Base-by-base conservation (phyloP, 441 rosid species). In the Croton laevigatus region DNA sequence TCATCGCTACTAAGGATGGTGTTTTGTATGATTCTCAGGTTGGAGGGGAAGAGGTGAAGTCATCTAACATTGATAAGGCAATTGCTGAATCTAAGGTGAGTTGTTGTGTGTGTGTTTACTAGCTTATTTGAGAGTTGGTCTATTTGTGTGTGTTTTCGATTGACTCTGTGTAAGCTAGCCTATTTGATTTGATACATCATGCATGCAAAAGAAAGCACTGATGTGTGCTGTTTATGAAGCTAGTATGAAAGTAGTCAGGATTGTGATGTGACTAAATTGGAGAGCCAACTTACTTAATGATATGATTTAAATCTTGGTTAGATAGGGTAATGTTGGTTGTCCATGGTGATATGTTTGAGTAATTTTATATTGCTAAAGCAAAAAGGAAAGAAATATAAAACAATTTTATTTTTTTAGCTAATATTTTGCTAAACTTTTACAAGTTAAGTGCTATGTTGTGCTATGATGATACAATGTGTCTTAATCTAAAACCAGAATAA, bases 71-170 rank as follows among this genome's bases (percentile, higher is more conserved):
- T 70, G 81, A 79, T 72, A 70, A 71, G 71, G 58, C 79, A 51
- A 71, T 38, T 75, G 68, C 74, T 49, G 71, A 63, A 57, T 52
- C 54, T 57, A 62, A 74, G 82, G 91, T 79, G 34, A 68, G 72
- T 3, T 34, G 14, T 13, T 57, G 38, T 37, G 23, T 32, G 59
- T 52, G 46, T 23, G 9, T 36, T 42, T 8, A 34, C 5, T 23
- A 38, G 55, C 14, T 10, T 57, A 27, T 23, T 3, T 32, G 36
- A 40, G 51, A 66, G 48, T 17, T 37, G 32, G 13, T 23, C 11
- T 22, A 19, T 36, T n/a, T 45, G n/a, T 9, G 4, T 20, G 1
- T 11, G 9, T 65, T 23, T 66, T 16, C n/a, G 27, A 40, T 10
- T 38, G 2, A 27, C 32, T 27, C 32, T 27, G 32, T 27, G 32